phyloP scores from a whole-genome alignment of 805 yeast genomes.

The Kodamaea hsintzibuensis region DNA sequence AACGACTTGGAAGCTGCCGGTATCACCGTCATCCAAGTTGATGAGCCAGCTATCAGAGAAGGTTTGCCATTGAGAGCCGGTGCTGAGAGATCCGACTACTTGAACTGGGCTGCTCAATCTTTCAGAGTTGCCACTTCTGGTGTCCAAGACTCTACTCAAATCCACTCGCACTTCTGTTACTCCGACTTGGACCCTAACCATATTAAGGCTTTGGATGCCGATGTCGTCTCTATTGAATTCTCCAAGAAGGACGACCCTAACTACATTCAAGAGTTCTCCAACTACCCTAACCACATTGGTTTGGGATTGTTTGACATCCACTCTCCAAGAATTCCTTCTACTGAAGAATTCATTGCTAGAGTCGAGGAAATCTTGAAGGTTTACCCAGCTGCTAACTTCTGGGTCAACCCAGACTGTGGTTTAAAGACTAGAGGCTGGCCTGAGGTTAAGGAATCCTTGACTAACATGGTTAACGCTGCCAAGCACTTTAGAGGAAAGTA shows the following conservation, averaged over 20 bases:
- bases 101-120: slow-evolving; percentile 98
- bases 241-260: slow-evolving; percentile 99
- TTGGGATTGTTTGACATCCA: slow-evolving; percentile 98
- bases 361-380: slow-evolving; percentile 92
- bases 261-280: slow-evolving; percentile 95
- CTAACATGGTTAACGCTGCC: slow-evolving; percentile 99
- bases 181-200: slow-evolving; percentile 99
- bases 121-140: slow-evolving; percentile 99
- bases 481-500: slow-evolving; percentile 70
- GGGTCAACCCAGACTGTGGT: slow-evolving; percentile 99
- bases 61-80: slow-evolving; percentile 99
- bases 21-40: slow-evolving; percentile 96
- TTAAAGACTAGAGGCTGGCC: slow-evolving; percentile 99
- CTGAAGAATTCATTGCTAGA: slow-evolving; percentile 92
- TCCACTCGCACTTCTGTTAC: slow-evolving; percentile 99
- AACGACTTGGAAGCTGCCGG: slow-evolving; percentile 98
- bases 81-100: slow-evolving; percentile 92
- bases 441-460: slow-evolving; percentile 91
- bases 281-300: slow-evolving; percentile 99
- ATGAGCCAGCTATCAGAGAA: slow-evolving; percentile 99
- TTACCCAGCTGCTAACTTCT: slow-evolving; percentile 96
- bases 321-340: slow-evolving; percentile 99
- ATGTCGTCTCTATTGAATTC: slow-evolving; percentile 98
- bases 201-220: slow-evolving; percentile 99
- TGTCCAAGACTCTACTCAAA: slow-evolving; percentile 92